phyloP scores from a whole-genome alignment of 1,284 basidiomycete species.

The Nidula niveotomentosa region DNA sequence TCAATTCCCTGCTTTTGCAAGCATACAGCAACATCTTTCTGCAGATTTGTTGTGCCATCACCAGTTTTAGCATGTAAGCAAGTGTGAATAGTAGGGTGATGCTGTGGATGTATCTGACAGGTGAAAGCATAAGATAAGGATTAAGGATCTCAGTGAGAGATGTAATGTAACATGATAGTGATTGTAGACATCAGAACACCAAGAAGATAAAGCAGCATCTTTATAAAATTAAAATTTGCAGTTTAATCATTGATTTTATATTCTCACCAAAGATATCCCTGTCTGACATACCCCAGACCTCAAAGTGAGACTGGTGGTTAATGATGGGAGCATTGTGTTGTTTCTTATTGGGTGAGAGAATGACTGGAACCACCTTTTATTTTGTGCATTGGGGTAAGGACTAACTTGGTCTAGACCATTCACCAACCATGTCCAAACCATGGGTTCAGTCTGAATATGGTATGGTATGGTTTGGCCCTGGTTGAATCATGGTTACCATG shows the following conservation, averaged over 20 bases:
- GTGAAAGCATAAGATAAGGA: conserved; percentile 6
- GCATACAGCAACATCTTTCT: neutral
- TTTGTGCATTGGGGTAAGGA: too few species aligned
- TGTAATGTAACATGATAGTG: conserved; percentile 10
- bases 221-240: neutral
- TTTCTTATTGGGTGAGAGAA: neutral
- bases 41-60: conserved; percentile 6
- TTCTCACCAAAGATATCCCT: neutral
- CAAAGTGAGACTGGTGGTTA: neutral
- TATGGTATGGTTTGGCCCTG: too few species aligned
- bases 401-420: too few species aligned
- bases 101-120: conserved; percentile 5
- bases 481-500: too few species aligned
- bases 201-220: conserved; percentile 4
- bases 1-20: conserved; percentile 1
- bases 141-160: neutral
- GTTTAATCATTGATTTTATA: neutral
- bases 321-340: neutral
- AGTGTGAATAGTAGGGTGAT: conserved; percentile 2
- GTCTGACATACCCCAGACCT: neutral
- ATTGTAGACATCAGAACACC: conserved; percentile 11
- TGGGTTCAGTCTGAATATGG: too few species aligned
- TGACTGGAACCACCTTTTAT: too few species aligned
- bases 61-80: conserved; percentile 3
- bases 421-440: too few species aligned